A percentile compares a stretch with the other conserved stretches of the same genome.
Conservation (phyloP, 2,329 filamentous ascomycete species). For the Alternaria sp. region DNA sequence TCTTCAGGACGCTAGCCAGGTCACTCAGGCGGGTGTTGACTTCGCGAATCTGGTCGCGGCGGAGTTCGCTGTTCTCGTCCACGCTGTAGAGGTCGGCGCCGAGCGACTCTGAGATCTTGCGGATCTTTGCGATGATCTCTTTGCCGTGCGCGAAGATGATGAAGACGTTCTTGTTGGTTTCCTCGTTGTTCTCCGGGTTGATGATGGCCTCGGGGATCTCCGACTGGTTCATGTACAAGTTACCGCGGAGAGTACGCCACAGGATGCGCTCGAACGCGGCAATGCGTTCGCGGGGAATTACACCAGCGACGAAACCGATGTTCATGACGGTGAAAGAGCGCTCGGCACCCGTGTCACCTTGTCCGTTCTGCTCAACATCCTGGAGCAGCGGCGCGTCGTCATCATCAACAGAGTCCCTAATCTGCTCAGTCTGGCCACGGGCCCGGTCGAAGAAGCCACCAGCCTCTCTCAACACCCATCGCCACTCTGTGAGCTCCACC, state of each 20-base stretch:
- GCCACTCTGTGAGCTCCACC: constrained; percentile 96
- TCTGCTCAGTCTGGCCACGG: constrained; percentile 95
- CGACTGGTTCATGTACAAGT: constrained; percentile 99
- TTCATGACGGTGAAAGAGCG: constrained; percentile 96
- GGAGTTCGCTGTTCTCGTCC: constrained; percentile 94
- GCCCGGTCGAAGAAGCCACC: constrained; percentile 97
- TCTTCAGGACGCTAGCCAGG: constrained; percentile 87
- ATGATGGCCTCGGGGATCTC: constrained; percentile 94
- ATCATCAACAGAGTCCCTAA: constrained; percentile 80
- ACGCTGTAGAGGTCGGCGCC: constrained; percentile 95
- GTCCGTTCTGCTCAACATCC: constrained; percentile 84
- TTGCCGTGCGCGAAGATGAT: constrained; percentile 99
- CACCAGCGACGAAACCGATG: constrained; percentile 96
- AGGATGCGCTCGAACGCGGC: constrained; percentile 96
- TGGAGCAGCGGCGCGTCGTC: constrained; percentile 93
- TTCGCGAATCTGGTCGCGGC: constrained; percentile 94
- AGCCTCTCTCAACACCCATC: constrained; percentile 95
- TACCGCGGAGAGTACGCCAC: constrained; percentile 95
- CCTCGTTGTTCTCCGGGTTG: constrained; percentile 90
- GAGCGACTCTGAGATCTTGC: constrained; percentile 98
- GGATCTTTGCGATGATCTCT: constrained; percentile 97
- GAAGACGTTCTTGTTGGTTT: constrained; percentile 96
- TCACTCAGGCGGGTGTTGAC: constrained; percentile 93
- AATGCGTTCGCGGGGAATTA: constrained; percentile 91
- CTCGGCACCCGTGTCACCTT: constrained; percentile 71